Conservation (phyloP, 192 early-diverging fungal species). For the Phycomyces nitens region DNA sequence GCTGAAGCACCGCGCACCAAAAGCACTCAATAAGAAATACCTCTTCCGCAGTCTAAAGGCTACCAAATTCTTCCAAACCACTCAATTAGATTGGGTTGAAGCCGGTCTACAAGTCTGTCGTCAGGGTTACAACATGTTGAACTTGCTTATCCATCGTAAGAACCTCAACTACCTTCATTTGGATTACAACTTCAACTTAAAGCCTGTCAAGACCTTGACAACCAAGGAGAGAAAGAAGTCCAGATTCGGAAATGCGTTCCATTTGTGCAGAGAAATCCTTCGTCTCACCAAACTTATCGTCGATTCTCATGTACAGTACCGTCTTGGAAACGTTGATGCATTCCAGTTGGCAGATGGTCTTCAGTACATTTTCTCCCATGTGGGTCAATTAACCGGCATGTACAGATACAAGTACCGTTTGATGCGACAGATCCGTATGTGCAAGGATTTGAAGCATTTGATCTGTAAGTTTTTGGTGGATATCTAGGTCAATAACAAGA, state of each 20-base stretch:
- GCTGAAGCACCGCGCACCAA: constrained; percentile 83
- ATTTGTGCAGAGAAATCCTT: constrained; percentile 93
- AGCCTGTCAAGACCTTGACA: constrained; percentile 97
- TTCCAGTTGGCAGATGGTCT: constrained; percentile 98
- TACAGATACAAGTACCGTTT: constrained; percentile 98
- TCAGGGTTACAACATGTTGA: constrained; percentile 99
- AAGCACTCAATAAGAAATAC: constrained; percentile 88
- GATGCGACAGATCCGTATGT: constrained; percentile 95
- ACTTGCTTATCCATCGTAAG: constrained; percentile 96
- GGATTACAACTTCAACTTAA: constrained; percentile 99
- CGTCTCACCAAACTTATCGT: constrained; percentile 95
- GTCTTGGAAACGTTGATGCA: constrained; percentile 96
- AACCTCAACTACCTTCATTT: constrained; percentile 97
- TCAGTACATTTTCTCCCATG: constrained; percentile 98
- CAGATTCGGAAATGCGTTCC: constrained; percentile 97
- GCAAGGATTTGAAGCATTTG: constrained; percentile 45
- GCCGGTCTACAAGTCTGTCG: constrained; percentile 97
- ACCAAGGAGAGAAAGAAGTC: constrained; percentile 99
- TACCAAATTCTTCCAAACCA: constrained; percentile 98
- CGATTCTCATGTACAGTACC: constrained; percentile 97
- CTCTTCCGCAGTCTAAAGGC: constrained; percentile 92
- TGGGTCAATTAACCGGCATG: constrained; percentile 98
- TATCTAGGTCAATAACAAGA: background rate
- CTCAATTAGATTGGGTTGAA: constrained; percentile 99
- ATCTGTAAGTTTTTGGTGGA: constrained; percentile 11